These are phyloP conservation scores for Kodamaea fungicola DNA, from an alignment of 1,139 yeast genomes.

Conservation along the genomic window DNA sequence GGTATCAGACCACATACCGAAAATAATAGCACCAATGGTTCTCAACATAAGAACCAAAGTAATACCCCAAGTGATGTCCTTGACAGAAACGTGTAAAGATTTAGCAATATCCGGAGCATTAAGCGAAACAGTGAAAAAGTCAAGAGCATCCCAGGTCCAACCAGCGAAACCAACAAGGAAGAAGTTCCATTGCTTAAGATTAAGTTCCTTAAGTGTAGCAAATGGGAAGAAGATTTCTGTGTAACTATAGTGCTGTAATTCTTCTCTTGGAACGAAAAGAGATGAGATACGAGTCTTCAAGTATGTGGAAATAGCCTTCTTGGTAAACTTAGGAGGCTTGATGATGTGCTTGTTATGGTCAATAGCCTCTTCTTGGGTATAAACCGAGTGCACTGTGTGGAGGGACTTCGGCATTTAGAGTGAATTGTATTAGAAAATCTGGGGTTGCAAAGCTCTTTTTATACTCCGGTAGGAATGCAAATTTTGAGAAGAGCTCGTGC, in stretches of 20 bases:
- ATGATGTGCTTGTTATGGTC: conserved; percentile 32
- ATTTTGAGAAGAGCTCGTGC: too few relatives aligned
- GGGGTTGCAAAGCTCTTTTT: too few relatives aligned
- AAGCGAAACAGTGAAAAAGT: conserved; percentile 69
- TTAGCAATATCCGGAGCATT: conserved; percentile 55
- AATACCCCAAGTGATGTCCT: conserved; percentile 73
- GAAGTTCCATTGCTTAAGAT: conserved; percentile 55
- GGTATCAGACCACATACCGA: conserved; percentile 64
- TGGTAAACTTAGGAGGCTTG: conserved; percentile 29
- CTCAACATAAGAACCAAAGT: conserved; percentile 76
- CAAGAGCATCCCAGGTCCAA: conserved; percentile 81
- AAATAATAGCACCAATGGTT: conserved; percentile 71
- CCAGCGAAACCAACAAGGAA: conserved; percentile 62
- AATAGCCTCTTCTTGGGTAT: conserved; percentile 12
- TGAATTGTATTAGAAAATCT: too few relatives aligned
- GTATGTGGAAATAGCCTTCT: conserved; percentile 8
- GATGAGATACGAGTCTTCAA: conserved; percentile 12
- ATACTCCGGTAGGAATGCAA: too few relatives aligned
- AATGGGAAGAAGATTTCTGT: conserved; percentile 44
- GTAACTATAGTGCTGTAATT: conserved; percentile 8
- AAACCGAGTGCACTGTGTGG: conserved; percentile 7
- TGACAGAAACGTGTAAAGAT: conserved; percentile 45
- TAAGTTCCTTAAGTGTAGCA: conserved; percentile 46
- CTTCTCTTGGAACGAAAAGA: conserved; percentile 12
- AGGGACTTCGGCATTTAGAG: conserved; percentile 1